Base-by-base conservation (phyloP, 805 yeast species). In the Kodamaea neixiangensis region DNA sequence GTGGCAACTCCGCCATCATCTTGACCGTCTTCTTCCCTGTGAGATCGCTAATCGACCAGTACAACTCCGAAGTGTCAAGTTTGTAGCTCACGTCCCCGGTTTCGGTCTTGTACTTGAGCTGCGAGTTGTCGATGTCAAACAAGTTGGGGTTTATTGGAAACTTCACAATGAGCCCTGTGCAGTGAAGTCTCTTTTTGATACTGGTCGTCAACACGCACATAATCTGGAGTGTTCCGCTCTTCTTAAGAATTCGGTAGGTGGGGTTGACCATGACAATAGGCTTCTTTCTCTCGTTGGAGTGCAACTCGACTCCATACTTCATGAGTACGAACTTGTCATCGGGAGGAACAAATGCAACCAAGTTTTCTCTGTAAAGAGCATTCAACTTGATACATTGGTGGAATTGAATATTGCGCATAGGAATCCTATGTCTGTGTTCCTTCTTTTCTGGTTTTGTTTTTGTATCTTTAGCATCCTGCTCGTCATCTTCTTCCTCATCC, bases 311-410 rank as follows among this genome's bases (percentile, higher is more conserved):
- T 3, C 78, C 62, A 53, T 73, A 71, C 2, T 71, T 63, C 61
- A 75, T 65, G 2, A 73, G 58, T 2, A 61, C 58, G 47, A 75
- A 75, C 49, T 70, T 64, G 51, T 73, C 78, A 46, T 90, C 97
- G 0, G 97, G 97, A 13, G 97, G 97, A 14, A 87, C 81, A 64
- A 91, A 92, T 22, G 85, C 81, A 29, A 92, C 82, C 50, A 82
- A 78, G 58, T 90, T 85, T 5, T 78, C 77, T 14, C 71, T 65
- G 65, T 92, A 96, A 55, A 87, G 78, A 47, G 84, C 76, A 2
- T 85, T 80, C 35, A 89, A 69, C 46, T 87, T 76, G n/a, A 90
- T 96, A 69, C 97, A 90, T 69, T 90, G 72, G 59, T 75, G 66
- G 72, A 71, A 58, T 75, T 71, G 77, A 25, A 71, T 68, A 49